A percentile compares a stretch with the other conserved stretches of the same genome.
Conservation (phyloP, 345 rosid genomes). For the Eucalyptus shirleyi region DNA sequence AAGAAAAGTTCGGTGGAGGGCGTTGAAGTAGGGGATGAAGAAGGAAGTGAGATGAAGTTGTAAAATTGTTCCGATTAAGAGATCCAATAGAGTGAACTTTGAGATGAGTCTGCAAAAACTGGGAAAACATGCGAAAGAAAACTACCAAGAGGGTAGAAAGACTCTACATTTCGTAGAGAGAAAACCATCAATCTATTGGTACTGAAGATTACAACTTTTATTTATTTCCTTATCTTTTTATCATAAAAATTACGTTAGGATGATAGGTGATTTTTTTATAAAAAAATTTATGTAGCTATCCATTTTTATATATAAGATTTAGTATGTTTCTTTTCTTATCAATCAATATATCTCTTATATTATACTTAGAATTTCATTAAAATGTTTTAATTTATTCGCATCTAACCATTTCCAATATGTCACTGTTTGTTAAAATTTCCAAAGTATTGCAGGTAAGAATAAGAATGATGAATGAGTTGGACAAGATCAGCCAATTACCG, state of each 20-base stretch:
- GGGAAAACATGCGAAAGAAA: too few relatives aligned
- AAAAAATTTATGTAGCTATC: neutral
- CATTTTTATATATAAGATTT: neutral
- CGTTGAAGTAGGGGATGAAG: too few relatives aligned
- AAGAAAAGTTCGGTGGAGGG: too few relatives aligned
- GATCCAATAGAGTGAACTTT: too few relatives aligned
- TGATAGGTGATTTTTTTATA: neutral
- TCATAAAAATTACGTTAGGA: neutral
- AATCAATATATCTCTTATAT: neutral
- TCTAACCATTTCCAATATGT: neutral
- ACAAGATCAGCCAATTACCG: neutral
- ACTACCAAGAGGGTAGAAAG: too few relatives aligned
- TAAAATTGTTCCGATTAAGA: too few relatives aligned
- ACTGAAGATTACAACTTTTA: neutral
- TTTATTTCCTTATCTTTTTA: neutral
- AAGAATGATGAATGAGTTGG: neutral
- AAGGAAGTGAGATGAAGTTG: too few relatives aligned
- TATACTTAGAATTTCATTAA: neutral
- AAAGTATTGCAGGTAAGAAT: neutral
- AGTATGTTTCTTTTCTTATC: neutral
- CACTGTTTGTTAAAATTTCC: neutral
- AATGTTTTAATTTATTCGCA: neutral
- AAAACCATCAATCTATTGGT: too few relatives aligned
- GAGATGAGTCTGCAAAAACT: too few relatives aligned
- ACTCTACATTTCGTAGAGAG: too few relatives aligned